Evolutionary conservation across 177 flowering plant species (phyloP), one percentile per base, ranked within the genome.

Genomic region (Vitis hybrid): DNA sequence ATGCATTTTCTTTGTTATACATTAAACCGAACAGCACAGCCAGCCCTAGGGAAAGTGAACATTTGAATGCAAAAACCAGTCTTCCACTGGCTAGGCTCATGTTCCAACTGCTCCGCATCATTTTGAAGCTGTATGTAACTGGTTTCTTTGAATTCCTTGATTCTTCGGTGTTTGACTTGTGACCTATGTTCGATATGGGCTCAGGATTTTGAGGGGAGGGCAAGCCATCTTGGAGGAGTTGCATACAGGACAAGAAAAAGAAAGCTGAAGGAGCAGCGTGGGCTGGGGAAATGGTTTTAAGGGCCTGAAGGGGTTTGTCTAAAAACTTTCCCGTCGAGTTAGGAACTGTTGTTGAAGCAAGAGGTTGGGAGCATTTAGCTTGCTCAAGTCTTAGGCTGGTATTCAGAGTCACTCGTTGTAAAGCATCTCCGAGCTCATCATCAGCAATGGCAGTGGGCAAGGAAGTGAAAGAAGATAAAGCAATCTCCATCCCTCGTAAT

Each of bases 41-140:
- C 8, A 92, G 81, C 59, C 93, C 91, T 50, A 91, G 67, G 7
- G 94, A 84, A 58, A 90, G 70, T 1, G 96, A 91, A 72, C 89
- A 88, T 68, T 88, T 94, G 71, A 88, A n/a, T 51, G 98, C 96
- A 64, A 82, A 74, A 65, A 82, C 55, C 13, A 89, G 60, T 52
- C 86, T 86, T 51, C 70, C 68, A 5, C 16, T 72, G 51, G 61
- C 72, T 10, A 76, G 69, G 56, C 52, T 61, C 18, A 64, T 19
- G 19, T 65, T 50, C 66, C 75, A 65, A 65, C 9, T 62, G 56
- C 68, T 49, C 66, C 72, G 63, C 15, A 56, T 12, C 62, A 31
- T 29, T 55, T 56, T 62, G 60, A 52, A 52, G 48, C 29, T 22
- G 50, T 8, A 31, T 10, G 53, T 45, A 5, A 33, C 14, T 62